phyloP scores from a whole-genome alignment of 2,329 filamentous ascomycete genomes.

The Ceratocystis ficicola region DNA sequence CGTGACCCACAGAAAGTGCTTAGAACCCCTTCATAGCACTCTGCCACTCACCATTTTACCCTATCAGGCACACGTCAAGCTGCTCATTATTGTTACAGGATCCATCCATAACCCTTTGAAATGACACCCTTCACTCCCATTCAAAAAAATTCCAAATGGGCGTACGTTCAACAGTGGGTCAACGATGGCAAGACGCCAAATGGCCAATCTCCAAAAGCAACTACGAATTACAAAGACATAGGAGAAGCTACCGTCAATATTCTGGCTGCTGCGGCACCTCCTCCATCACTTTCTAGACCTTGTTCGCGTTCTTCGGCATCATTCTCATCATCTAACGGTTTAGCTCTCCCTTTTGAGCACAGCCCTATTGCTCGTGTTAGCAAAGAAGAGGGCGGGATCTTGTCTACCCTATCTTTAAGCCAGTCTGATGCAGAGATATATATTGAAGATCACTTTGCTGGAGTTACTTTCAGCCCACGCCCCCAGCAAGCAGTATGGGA shows the following conservation, averaged over 20 bases:
- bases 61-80: no score
- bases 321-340: background rate
- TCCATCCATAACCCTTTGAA: background rate
- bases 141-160: background rate
- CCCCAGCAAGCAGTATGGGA: background rate
- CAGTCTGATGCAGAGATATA: background rate
- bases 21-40: no score
- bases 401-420: background rate
- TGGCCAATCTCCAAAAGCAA: background rate
- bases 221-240: background rate
- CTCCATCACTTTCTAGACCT: no score
- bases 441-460: background rate
- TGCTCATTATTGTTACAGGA: no score
- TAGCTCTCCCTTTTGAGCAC: background rate
- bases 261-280: no score
- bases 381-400: background rate
- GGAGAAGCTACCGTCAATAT: background rate
- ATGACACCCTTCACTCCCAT: background rate
- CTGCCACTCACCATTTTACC: no score
- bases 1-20: no score
- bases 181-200: background rate
- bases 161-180: background rate
- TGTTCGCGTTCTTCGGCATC: no score
- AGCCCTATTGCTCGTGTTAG: background rate
- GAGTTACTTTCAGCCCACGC: background rate